These are phyloP conservation scores for Colletotrichum aenigma DNA, from an alignment of 2,329 filamentous ascomycete species.

Conservation along the genomic window DNA sequence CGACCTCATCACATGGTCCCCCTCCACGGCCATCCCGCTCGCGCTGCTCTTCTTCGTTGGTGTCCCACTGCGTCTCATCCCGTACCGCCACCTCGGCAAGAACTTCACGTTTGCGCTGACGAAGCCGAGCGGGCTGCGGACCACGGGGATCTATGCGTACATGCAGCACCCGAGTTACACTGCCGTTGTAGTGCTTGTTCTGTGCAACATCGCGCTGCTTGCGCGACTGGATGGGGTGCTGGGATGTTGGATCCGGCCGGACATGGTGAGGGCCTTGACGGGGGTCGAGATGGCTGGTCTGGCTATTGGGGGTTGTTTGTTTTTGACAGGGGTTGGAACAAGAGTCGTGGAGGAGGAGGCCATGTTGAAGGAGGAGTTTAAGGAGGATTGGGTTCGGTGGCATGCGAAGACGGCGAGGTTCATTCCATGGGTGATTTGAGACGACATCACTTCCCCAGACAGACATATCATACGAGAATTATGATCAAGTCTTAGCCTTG, in stretches of 20 bases:
- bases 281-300: slow-evolving; percentile 2
- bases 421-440: slow-evolving; percentile 46
- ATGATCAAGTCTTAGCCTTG: no score
- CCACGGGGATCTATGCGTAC: slow-evolving; percentile 50
- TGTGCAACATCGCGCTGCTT: slow-evolving; percentile 35
- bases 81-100: slow-evolving; percentile 49
- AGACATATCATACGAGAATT: no score
- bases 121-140: slow-evolving; percentile 48
- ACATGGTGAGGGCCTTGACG: slow-evolving; percentile 9
- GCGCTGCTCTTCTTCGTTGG: slow-evolving; percentile 29
- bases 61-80: slow-evolving; percentile 33
- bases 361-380: slow-evolving; percentile 53
- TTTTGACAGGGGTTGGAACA: slow-evolving; percentile 29
- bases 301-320: slow-evolving; percentile 14
- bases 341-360: slow-evolving; percentile 53
- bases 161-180: slow-evolving; percentile 60
- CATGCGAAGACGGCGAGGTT: slow-evolving; percentile 51
- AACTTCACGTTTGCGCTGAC: slow-evolving; percentile 59
- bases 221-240: slow-evolving; percentile 39
- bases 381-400: slow-evolving; percentile 52
- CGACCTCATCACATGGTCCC: slow-evolving; percentile 39
- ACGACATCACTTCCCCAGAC: no score
- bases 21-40: slow-evolving; percentile 36
- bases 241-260: slow-evolving; percentile 41
- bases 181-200: slow-evolving; percentile 39